Conservation (phyloP, 768 basidiomycete genomes). For the Mycena latifolia region DNA sequence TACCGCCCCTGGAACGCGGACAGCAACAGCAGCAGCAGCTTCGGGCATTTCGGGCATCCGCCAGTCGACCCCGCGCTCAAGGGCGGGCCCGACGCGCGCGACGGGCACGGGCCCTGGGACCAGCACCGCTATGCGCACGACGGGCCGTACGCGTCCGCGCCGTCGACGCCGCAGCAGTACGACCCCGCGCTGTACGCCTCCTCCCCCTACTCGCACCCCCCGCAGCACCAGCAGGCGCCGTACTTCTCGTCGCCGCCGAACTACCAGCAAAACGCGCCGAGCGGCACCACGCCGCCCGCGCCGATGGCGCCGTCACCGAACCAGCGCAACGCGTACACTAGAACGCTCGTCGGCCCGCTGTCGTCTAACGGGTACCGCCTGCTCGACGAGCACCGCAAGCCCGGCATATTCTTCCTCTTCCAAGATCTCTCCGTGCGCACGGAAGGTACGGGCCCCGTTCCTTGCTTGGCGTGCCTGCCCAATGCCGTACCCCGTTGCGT, state of each 20-base stretch:
- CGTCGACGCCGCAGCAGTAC: constrained; percentile 29
- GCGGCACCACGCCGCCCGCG: constrained; percentile 45
- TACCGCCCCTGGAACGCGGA: constrained; percentile 66
- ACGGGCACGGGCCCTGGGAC: constrained; percentile 19
- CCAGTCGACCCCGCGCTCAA: constrained; percentile 56
- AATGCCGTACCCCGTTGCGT: too few species aligned
- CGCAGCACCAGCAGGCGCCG: constrained; percentile 35
- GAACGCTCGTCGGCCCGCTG: constrained; percentile 91
- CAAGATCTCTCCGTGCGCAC: constrained; percentile 95
- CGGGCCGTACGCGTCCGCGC: constrained; percentile 11
- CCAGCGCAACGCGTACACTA: constrained; percentile 67
- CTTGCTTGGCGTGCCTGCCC: constrained; percentile 3
- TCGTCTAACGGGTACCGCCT: constrained; percentile 89
- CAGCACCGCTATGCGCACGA: constrained; percentile 12
- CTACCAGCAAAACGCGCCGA: constrained; percentile 39
- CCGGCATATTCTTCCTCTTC: constrained; percentile 95
- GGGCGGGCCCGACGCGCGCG: constrained; percentile 16
- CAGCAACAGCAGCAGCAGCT: constrained; percentile 29
- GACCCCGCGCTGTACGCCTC: constrained; percentile 26
- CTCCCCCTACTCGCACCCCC: constrained; percentile 14
- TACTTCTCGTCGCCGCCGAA: constrained; percentile 35
- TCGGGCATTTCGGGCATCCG: constrained; percentile 45
- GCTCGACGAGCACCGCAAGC: constrained; percentile 85
- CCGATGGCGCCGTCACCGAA: constrained; percentile 62
- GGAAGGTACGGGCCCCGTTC: constrained; percentile 68